phyloP scores from a whole-genome alignment of 2,329 filamentous ascomycete species.

The Alternaria arbusti region DNA sequence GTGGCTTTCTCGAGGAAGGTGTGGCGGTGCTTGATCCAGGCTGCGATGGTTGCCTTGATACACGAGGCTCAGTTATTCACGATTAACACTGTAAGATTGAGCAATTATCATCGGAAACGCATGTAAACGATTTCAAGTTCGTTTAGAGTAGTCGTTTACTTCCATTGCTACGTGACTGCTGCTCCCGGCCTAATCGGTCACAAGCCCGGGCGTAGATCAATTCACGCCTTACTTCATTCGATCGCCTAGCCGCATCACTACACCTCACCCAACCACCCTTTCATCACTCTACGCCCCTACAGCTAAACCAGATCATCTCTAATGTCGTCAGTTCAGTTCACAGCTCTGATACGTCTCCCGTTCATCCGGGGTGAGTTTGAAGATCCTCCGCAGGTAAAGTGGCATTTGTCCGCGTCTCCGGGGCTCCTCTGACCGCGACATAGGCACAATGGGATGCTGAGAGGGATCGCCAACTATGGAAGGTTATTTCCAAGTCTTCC shows the following conservation, averaged over 20 bases:
- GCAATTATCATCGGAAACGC: background rate
- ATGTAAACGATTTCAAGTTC: background rate
- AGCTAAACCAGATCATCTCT: background rate
- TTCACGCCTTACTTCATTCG: slow-evolving; percentile 20
- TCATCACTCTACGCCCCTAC: slow-evolving; percentile 4
- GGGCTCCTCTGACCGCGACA: slow-evolving; percentile 13
- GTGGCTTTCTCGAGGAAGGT: slow-evolving; percentile 5
- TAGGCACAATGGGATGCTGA: slow-evolving; percentile 86
- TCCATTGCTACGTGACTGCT: background rate
- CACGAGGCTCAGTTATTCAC: background rate
- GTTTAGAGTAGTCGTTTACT: background rate
- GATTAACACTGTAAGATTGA: background rate
- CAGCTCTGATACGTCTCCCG: slow-evolving; percentile 87
- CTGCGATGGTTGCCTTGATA: background rate
- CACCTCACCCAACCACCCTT: slow-evolving; percentile 8
- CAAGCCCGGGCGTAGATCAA: slow-evolving; percentile 6
- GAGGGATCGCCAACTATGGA: slow-evolving; percentile 91
- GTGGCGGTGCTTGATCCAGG: background rate
- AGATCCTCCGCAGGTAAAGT: slow-evolving; percentile 80
- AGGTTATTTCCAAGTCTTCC: slow-evolving; percentile 80
- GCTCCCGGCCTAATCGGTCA: background rate
- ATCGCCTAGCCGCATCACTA: slow-evolving; percentile 11
- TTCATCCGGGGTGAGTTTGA: slow-evolving; percentile 86
- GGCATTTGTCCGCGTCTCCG: background rate
- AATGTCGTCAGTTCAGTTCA: slow-evolving; percentile 57